phyloP scores from a whole-genome alignment of 129 eudicot species.

The Flaveria trinervia region DNA sequence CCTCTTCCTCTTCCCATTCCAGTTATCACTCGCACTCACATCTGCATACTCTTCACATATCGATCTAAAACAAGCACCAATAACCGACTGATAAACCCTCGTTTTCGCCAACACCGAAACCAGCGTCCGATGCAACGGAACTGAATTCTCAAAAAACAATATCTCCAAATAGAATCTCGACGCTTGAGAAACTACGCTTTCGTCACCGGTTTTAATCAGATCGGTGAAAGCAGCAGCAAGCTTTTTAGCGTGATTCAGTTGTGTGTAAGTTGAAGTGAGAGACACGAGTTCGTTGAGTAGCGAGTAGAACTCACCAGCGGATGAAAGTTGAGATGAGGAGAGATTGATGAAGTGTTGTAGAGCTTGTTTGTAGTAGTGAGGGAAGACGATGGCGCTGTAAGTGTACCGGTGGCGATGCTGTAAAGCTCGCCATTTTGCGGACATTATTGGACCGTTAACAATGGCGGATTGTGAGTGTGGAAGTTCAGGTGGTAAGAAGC shows the following conservation, averaged over 20 bases:
- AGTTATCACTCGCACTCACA: constrained; percentile 38
- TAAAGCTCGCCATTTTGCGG: constrained; percentile 93
- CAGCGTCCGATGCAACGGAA: constrained; percentile 69
- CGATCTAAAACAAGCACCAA: constrained; percentile 49
- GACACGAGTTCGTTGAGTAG: constrained; percentile 56
- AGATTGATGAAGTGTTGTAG: constrained; percentile 34
- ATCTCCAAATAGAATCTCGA: constrained; percentile 68
- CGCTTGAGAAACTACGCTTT: constrained; percentile 41
- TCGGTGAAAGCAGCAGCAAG: constrained; percentile 59
- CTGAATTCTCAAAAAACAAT: constrained; percentile 75
- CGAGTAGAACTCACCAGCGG: constrained; percentile 37
- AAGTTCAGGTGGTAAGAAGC: constrained; percentile 2
- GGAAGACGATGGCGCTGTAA: constrained; percentile 82
- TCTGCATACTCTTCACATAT: constrained; percentile 78
- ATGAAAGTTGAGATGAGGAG: constrained; percentile 1
- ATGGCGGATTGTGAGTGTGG: neutral
- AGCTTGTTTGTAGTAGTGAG: constrained; percentile 57
- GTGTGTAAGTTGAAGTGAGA: constrained; percentile 81
- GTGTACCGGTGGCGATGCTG: constrained; percentile 98
- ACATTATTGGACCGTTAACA: constrained; percentile 44
- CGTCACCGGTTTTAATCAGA: constrained; percentile 44
- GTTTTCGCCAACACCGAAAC: constrained; percentile 69
- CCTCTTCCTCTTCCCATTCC: constrained; percentile 62
- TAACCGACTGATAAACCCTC: constrained; percentile 41
- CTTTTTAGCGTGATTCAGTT: constrained; percentile 68